A percentile compares a stretch with the other conserved stretches of the same genome.
Conservation (phyloP, 331 rosid species). For the Ulmus americana region DNA sequence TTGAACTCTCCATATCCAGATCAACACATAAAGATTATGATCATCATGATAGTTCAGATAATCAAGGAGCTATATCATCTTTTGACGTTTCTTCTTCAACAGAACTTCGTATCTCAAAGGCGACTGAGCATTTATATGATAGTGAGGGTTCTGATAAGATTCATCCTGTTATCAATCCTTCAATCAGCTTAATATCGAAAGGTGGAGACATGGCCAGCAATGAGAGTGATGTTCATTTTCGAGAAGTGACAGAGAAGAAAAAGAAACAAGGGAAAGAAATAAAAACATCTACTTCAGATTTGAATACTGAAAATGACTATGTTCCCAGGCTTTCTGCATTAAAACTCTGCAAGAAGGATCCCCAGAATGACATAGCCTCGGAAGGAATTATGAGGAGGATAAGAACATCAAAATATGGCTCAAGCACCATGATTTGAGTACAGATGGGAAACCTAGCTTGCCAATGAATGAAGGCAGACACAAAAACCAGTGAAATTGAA, state of each 20-base stretch:
- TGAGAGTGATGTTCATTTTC: slow-evolving; percentile 5
- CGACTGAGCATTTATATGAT: slow-evolving; percentile 14
- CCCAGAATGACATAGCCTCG: too few relatives aligned
- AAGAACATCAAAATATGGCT: background rate
- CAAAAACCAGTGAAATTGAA: background rate
- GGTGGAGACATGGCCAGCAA: slow-evolving; percentile 1
- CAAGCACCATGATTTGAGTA: background rate
- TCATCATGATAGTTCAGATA: background rate
- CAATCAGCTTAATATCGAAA: slow-evolving; percentile 21
- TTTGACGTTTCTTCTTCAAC: background rate
- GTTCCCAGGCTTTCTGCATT: background rate
- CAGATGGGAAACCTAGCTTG: background rate
- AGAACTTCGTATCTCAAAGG: background rate
- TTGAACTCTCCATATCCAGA: slow-evolving; percentile 18
- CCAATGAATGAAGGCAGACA: background rate
- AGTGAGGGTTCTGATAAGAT: slow-evolving; percentile 8
- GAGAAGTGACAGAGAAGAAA: slow-evolving; percentile 20
- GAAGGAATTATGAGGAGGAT: background rate
- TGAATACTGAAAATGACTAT: background rate
- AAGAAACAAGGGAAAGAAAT: slow-evolving; percentile 17
- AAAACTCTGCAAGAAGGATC: too few relatives aligned
- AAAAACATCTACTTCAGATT: slow-evolving; percentile 22
- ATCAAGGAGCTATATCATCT: background rate
- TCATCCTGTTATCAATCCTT: slow-evolving; percentile 5
- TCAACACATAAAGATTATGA: slow-evolving; percentile 5